These are phyloP conservation scores for Colletotrichum sp. DNA, from an alignment of 2,329 filamentous ascomycete genomes.

Conservation along the genomic window DNA sequence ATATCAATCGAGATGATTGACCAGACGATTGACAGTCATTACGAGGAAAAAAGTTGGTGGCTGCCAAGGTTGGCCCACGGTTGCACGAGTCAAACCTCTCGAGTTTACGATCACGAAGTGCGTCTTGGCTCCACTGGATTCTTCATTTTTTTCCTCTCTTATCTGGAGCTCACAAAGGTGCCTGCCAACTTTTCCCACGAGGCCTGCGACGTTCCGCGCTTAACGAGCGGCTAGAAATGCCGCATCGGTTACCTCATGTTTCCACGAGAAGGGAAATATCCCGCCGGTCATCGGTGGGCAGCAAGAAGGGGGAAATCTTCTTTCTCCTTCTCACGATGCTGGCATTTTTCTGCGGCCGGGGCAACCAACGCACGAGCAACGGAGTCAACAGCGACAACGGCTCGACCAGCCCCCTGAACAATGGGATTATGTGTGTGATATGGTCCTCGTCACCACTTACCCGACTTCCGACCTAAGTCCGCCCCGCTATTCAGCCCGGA, in stretches of 20 bases:
- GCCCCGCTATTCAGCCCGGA: background rate
- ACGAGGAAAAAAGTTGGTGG: background rate
- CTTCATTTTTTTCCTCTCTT: background rate
- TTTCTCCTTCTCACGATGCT: background rate
- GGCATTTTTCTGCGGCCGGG: background rate
- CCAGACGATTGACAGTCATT: background rate
- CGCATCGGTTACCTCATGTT: constrained; percentile 2
- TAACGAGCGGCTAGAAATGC: background rate
- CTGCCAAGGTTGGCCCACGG: background rate
- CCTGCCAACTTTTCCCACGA: background rate
- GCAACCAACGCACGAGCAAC: background rate
- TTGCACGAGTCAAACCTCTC: constrained; percentile 8
- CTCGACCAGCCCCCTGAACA: background rate
- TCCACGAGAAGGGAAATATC: background rate
- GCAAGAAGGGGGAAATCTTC: background rate
- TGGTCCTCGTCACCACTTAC: background rate
- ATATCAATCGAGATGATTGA: background rate
- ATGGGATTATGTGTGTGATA: background rate
- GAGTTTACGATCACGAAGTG: constrained; percentile 9
- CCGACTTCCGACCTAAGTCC: constrained; percentile 1
- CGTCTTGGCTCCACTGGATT: background rate
- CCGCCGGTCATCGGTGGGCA: background rate
- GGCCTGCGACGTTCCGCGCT: background rate
- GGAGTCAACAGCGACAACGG: background rate
- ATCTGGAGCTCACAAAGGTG: background rate